Evolutionary conservation across 2,329 filamentous ascomycete genomes (phyloP).

Genomic region (Colletotrichum lini): DNA sequence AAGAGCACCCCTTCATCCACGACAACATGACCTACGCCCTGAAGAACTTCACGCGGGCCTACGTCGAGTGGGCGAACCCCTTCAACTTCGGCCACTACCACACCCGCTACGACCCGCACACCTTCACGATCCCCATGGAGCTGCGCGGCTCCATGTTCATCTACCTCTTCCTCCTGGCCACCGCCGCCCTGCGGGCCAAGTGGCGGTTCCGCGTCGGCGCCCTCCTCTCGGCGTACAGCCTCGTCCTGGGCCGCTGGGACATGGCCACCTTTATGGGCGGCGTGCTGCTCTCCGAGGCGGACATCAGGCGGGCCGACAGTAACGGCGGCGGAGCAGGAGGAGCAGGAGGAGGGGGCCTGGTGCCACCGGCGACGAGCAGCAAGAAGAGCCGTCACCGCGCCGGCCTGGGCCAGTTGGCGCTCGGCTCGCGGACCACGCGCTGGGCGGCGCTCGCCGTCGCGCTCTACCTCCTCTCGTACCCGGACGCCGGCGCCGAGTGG

Average conservation of each 20-base stretch:
- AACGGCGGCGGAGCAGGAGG: background rate
- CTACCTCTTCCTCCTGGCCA: constrained; percentile 57
- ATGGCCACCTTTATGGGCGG: constrained; percentile 57
- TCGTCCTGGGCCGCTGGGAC: constrained; percentile 56
- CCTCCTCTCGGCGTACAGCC: constrained; percentile 51
- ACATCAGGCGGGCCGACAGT: constrained; percentile 49
- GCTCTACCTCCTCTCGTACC: constrained; percentile 57
- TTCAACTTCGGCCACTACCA: constrained; percentile 58
- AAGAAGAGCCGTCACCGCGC: constrained; percentile 21
- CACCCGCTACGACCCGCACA: constrained; percentile 58
- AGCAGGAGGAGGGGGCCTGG: constrained; percentile 12
- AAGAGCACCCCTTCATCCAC: constrained; percentile 58
- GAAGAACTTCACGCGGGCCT: constrained; percentile 55
- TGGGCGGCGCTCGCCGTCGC: constrained; percentile 51
- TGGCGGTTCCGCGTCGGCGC: constrained; percentile 52
- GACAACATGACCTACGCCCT: constrained; percentile 55
- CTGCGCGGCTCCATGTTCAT: constrained; percentile 58
- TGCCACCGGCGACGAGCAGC: constrained; percentile 39
- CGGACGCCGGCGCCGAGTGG: constrained; percentile 55
- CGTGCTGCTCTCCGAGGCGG: constrained; percentile 54
- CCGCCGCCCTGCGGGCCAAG: constrained; percentile 52
- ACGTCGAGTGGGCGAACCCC: constrained; percentile 58
- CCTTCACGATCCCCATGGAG: constrained; percentile 59
- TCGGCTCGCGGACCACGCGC: constrained; percentile 43
- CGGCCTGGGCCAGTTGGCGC: constrained; percentile 32